Evolutionary conservation across 176 grass and related monocot genomes (phyloP).

Genomic region (Zea mays): Zm-B73-REFERENCE-NAM-5.0 NC_050096.1:153296001-153296500

Average conservation of each 20-base stretch:
- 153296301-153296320: background rate
- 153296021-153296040: slow-evolving; percentile 21
- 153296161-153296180: background rate
- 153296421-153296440: background rate
- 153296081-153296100: slow-evolving; percentile 37
- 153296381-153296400: background rate
- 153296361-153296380: background rate
- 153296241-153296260: background rate
- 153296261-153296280: background rate
- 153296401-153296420: background rate
- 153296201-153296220: slow-evolving; percentile 50
- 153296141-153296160: slow-evolving; percentile 33
- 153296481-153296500: no score
- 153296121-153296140: slow-evolving; percentile 1
- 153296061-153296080: background rate
- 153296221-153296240: slow-evolving; percentile 57
- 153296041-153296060: slow-evolving; percentile 33
- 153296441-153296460: no score
- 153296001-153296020: slow-evolving; percentile 19
- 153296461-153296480: no score
- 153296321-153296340: slow-evolving; percentile 22
- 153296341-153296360: background rate
- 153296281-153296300: background rate
- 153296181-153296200: slow-evolving; percentile 18
- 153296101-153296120: background rate